Percentiles rank a stretch among this genome's conserved stretches.
Evolutionary conservation across 345 rosid species (phyloP).

Genomic region (Erodium maritimum): DNA sequence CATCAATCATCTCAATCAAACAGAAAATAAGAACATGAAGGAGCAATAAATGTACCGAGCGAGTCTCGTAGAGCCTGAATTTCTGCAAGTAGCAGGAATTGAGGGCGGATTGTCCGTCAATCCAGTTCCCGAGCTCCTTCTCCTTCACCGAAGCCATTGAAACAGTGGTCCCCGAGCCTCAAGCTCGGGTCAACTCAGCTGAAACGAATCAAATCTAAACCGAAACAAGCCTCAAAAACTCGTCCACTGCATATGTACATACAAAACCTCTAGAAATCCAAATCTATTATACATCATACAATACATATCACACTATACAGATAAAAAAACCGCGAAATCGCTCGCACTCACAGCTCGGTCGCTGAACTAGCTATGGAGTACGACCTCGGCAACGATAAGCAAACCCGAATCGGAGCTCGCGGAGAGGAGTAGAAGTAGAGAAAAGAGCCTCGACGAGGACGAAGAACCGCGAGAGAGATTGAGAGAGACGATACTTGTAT

Average conservation of each 20-base stretch:
- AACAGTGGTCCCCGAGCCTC: neutral
- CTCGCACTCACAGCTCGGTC: neutral
- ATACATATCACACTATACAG: neutral
- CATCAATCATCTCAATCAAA: neutral
- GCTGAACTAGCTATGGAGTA: neutral
- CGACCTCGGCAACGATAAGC: neutral
- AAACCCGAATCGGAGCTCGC: neutral
- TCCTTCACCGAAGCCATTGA: slow-evolving; percentile 25
- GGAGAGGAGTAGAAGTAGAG: neutral
- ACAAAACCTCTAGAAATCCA: neutral
- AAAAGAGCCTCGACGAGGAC: too few relatives aligned
- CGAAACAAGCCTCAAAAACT: neutral
- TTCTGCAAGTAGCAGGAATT: slow-evolving; percentile 52
- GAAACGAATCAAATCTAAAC: neutral
- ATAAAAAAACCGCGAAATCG: neutral
- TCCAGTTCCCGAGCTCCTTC: slow-evolving; percentile 24
- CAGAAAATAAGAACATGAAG: neutral
- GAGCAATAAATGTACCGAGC: slow-evolving; percentile 37
- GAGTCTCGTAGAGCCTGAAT: slow-evolving; percentile 85
- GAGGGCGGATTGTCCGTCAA: slow-evolving; percentile 14
- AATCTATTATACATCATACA: neutral
- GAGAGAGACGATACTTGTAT: neutral
- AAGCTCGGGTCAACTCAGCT: neutral
- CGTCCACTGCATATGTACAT: slow-evolving; percentile 6
- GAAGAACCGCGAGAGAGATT: neutral